These are phyloP conservation scores for Corynespora cassiicola DNA, from an alignment of 2,329 filamentous ascomycete genomes.

Conservation along the genomic window DNA sequence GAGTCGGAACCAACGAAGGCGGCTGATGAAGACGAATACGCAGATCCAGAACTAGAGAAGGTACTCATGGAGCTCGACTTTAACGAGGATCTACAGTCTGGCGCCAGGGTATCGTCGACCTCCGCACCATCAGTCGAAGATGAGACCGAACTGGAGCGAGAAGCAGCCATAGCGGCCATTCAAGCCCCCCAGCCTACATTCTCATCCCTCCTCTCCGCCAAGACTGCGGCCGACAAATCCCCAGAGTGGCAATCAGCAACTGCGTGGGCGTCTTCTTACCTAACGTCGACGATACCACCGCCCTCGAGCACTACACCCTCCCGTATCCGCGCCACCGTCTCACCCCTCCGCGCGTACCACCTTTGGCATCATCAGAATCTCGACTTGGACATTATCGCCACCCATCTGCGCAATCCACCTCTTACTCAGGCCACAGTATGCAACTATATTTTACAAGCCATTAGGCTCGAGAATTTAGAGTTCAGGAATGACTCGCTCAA, in stretches of 20 bases:
- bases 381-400: conserved; percentile 25
- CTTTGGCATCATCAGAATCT: conserved; percentile 40
- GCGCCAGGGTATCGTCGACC: too few species aligned
- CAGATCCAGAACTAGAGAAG: conserved; percentile 35
- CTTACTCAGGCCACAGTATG: conserved; percentile 33
- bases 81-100: too few species aligned
- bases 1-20: background rate
- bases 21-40: conserved; percentile 23
- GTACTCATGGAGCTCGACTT: conserved; percentile 22
- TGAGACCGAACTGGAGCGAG: too few species aligned
- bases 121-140: too few species aligned
- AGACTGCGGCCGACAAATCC: conserved; percentile 13
- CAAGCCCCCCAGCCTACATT: too few species aligned
- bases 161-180: too few species aligned
- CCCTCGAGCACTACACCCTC: conserved; percentile 19
- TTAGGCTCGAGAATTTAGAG: conserved; percentile 34
- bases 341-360: conserved; percentile 41
- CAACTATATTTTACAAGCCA: conserved; percentile 38
- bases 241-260: conserved; percentile 32
- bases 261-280: conserved; percentile 35
- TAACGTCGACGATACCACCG: conserved; percentile 34
- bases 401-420: conserved; percentile 35
- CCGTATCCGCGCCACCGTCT: conserved; percentile 36
- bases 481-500: conserved; percentile 28
- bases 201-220: conserved; percentile 3